These are phyloP conservation scores for Tolypocladium endophyticum DNA, from an alignment of 2,329 filamentous ascomycete species.

Conservation along the genomic window DNA sequence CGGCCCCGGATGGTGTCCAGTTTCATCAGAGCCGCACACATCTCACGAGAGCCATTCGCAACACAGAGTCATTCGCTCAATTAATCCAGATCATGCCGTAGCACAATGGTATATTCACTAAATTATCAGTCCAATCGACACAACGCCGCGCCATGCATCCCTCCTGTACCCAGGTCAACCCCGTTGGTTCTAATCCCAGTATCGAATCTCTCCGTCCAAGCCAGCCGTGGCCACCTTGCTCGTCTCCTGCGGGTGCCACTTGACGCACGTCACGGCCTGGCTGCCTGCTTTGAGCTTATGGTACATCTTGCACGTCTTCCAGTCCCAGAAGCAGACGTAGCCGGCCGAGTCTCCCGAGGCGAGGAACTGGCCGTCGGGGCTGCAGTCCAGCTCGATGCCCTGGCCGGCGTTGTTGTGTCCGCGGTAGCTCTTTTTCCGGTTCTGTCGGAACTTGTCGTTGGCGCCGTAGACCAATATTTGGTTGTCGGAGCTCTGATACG, in stretches of 20 bases:
- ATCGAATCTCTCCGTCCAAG: constrained; percentile 76
- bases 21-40: too few relatives aligned
- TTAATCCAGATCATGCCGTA: not conserved
- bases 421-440: constrained; percentile 91
- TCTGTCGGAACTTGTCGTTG: constrained; percentile 92
- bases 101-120: not conserved
- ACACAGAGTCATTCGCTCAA: not conserved
- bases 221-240: constrained; percentile 90
- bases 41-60: not conserved
- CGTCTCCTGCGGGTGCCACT: constrained; percentile 97
- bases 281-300: constrained; percentile 87
- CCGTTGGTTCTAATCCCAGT: constrained; percentile 65
- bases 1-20: too few relatives aligned
- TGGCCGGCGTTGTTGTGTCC: constrained; percentile 95
- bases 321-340: constrained; percentile 95
- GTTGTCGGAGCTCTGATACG: constrained; percentile 90
- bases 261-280: constrained; percentile 71
- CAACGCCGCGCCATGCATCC: constrained; percentile 1
- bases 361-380: constrained; percentile 85
- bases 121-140: not conserved
- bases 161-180: not conserved
- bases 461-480: constrained; percentile 93
- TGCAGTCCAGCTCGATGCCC: constrained; percentile 79
- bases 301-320: constrained; percentile 99
- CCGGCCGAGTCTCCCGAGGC: constrained; percentile 79